phyloP scores from a whole-genome alignment of 1,139 yeast genomes.

The Blastobotrys apis region DNA sequence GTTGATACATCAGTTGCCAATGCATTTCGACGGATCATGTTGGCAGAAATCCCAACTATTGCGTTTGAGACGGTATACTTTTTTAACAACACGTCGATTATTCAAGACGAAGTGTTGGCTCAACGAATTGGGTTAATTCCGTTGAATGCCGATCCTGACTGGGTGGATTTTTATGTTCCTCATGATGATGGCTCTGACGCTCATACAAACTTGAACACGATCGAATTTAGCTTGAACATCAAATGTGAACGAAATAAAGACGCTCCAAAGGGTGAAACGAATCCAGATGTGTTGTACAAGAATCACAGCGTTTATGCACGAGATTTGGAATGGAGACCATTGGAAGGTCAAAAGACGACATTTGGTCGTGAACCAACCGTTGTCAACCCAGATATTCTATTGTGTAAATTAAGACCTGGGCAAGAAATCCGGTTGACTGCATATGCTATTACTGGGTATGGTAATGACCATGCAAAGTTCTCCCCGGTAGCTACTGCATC shows the following conservation, averaged over 20 bases:
- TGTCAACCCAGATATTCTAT: slow-evolving; percentile 68
- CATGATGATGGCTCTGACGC: slow-evolving; percentile 43
- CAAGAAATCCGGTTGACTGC: slow-evolving; percentile 90
- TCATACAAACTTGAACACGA: slow-evolving; percentile 79
- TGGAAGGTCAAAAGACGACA: slow-evolving; percentile 74
- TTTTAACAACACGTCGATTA: slow-evolving; percentile 90
- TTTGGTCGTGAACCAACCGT: slow-evolving; percentile 58
- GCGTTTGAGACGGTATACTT: slow-evolving; percentile 91
- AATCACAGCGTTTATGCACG: slow-evolving; percentile 84
- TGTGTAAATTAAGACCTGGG: slow-evolving; percentile 93
- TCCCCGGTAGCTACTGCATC: slow-evolving; percentile 97
- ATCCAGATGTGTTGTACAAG: slow-evolving; percentile 77
- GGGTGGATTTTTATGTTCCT: slow-evolving; percentile 51
- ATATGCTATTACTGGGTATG: slow-evolving; percentile 88
- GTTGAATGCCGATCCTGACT: slow-evolving; percentile 86
- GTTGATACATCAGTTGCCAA: slow-evolving; percentile 91
- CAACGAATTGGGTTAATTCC: slow-evolving; percentile 94
- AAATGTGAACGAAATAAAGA: slow-evolving; percentile 81
- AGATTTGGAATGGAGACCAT: slow-evolving; percentile 86
- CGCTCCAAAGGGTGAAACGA: slow-evolving; percentile 73
- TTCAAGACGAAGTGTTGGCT: slow-evolving; percentile 94
- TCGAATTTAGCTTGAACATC: slow-evolving; percentile 76
- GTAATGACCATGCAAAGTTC: slow-evolving; percentile 94
- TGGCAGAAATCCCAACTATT: slow-evolving; percentile 91
- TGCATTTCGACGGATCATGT: slow-evolving; percentile 96